These are phyloP conservation scores for Capronia epimyces DNA, from an alignment of 2,329 filamentous ascomycete species.

Conservation along the genomic window DNA sequence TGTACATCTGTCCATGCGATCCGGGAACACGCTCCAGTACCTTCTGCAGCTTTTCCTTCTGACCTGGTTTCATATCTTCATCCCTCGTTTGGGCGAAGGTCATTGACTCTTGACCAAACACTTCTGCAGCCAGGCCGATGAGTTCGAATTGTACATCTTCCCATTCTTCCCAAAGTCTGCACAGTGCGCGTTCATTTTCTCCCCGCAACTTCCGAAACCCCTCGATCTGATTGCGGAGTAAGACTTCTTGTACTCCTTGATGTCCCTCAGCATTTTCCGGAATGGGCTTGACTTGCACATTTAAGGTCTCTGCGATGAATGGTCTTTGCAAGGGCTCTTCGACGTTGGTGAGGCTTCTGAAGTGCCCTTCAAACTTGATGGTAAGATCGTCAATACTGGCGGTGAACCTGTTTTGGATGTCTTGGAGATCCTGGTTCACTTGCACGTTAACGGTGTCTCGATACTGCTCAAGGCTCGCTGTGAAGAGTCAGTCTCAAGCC, in stretches of 20 bases:
- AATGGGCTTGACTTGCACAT: not conserved
- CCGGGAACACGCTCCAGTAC: constrained; percentile 5
- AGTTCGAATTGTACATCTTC: constrained; percentile 20
- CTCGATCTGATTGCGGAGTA: constrained; percentile 9
- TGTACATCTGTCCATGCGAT: not conserved
- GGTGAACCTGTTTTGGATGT: constrained; percentile 4
- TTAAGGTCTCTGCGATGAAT: constrained; percentile 14
- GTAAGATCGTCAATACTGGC: constrained; percentile 12
- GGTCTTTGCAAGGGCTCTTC: constrained; percentile 16
- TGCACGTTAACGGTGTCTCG: constrained; percentile 12
- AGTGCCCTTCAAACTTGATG: constrained; percentile 9
- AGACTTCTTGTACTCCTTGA: constrained; percentile 7
- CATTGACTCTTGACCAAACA: constrained; percentile 17
- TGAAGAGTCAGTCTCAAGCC: constrained; percentile 2
- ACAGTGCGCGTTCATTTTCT: constrained; percentile 18
- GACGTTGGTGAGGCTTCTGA: constrained; percentile 4
- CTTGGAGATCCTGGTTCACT: constrained; percentile 4
- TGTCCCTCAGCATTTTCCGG: not conserved
- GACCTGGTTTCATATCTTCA: constrained; percentile 12
- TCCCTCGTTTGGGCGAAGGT: constrained; percentile 5
- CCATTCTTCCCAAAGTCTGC: constrained; percentile 23
- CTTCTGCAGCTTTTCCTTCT: constrained; percentile 10
- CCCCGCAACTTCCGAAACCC: constrained; percentile 12
- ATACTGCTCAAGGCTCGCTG: constrained; percentile 20
- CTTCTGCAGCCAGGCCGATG: constrained; percentile 20